These are phyloP conservation scores for Aspergillus phoenicis DNA, from an alignment of 2,329 filamentous ascomycete species.

Conservation along the genomic window DNA sequence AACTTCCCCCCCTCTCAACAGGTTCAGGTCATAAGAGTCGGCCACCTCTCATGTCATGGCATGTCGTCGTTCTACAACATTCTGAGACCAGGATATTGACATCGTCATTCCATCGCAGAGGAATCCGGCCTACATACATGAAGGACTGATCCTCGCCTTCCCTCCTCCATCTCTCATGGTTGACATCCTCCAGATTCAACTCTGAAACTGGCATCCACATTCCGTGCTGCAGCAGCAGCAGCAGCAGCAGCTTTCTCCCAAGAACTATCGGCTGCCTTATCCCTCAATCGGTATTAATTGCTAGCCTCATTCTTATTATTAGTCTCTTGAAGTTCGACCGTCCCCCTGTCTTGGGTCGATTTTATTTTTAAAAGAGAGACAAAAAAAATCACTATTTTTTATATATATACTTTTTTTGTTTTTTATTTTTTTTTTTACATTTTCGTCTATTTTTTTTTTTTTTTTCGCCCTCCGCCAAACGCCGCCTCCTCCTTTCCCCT, in stretches of 20 bases:
- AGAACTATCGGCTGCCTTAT: constrained; percentile 11
- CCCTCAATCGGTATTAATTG: constrained; percentile 3
- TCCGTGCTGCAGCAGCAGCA: background rate
- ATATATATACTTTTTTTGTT: too few species aligned
- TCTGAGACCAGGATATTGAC: background rate
- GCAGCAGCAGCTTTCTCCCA: constrained; percentile 5
- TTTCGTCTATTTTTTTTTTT: background rate
- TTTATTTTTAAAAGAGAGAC: background rate
- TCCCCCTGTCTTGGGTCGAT: background rate
- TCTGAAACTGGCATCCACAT: constrained; percentile 9
- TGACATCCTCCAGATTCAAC: constrained; percentile 5
- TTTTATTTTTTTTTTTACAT: background rate
- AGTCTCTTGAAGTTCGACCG: constrained; percentile 2
- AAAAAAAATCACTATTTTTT: background rate
- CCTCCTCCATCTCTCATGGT: background rate
- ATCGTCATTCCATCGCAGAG: constrained; percentile 1
- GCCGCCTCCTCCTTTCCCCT: background rate
- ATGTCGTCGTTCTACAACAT: background rate
- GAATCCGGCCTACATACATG: background rate
- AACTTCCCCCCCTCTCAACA: background rate
- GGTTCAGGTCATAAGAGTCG: background rate
- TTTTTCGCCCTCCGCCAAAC: background rate
- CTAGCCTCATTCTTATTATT: constrained; percentile 11
- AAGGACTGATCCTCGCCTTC: background rate
- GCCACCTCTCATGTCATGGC: constrained; percentile 2